Base-by-base conservation (phyloP, 2,329 filamentous ascomycete species). In the Penicillium hordei region DNA sequence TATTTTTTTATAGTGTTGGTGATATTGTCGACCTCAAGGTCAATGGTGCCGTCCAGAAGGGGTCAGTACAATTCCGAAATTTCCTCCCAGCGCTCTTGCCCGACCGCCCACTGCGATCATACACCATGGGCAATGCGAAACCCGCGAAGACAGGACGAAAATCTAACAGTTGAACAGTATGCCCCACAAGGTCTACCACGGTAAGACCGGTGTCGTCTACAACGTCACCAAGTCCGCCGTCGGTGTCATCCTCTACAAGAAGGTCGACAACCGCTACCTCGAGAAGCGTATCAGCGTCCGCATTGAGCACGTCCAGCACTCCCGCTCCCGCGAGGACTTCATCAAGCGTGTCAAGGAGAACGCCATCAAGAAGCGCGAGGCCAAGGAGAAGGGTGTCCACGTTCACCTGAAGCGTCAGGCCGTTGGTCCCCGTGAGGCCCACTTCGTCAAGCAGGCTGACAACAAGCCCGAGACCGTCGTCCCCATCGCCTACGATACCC, bases 231-330 rank as follows among this genome's bases (percentile, higher is more conserved):
- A 97, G 88, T 90, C 87, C 74, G 90, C 94, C 68, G 92, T 99
- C 78, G 94, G 94, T 76, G 90, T 99, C 81, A 97, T 99, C 83
- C 90, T 99, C 83, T 93, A 96, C 90, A 97, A 96, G 88, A 91
- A 95, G 82, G 94, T 99, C 79, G 92, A 93, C 83, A 94, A 97
- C 89, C 90, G 93, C 77, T 99, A 97, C 88, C 86, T 99, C 80
- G 94, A 99, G 90, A 99, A 99, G 92, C 93, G 94, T 81, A 88
- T 99, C 85, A 97, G 96, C 88, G 86, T 99, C 83, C 91, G 94
- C 79, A 82, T 97, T 81, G 94, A 99, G 89, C 94, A 99, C 89
- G 86, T 99, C 82, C 82, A 83, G 76, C 90, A 90, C 78, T 97
- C 93, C 72, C 90, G 94, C 79, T 97, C 93, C 75, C 88, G 94